A percentile compares a stretch with the other conserved stretches of the same genome.
Evolutionary conservation across 352 stramenopile genomes (phyloP).

Genomic region (Phytopythium aichiense): DNA sequence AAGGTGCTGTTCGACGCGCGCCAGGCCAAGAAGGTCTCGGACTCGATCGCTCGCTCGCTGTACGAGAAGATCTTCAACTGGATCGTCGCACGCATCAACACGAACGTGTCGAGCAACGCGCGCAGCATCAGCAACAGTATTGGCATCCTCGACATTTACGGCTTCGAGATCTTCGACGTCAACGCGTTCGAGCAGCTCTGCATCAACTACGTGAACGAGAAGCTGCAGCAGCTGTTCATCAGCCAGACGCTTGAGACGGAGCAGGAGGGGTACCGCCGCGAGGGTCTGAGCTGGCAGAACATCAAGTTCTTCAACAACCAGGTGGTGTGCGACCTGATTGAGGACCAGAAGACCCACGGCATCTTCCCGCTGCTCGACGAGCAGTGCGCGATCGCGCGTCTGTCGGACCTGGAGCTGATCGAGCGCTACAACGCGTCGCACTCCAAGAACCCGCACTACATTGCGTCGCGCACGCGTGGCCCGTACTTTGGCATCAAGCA

Average conservation of each 20-base stretch:
- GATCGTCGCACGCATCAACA: conserved; percentile 86
- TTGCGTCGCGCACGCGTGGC: conserved; percentile 61
- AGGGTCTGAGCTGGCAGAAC: conserved; percentile 71
- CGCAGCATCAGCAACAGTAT: conserved; percentile 72
- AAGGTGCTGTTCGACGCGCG: conserved; percentile 70
- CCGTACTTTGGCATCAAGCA: conserved; percentile 79
- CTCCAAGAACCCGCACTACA: conserved; percentile 67
- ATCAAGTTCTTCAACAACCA: conserved; percentile 88
- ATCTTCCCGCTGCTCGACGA: conserved; percentile 84
- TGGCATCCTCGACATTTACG: conserved; percentile 89
- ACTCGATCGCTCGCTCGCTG: conserved; percentile 82
- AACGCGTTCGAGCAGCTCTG: conserved; percentile 91
- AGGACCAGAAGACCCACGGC: conserved; percentile 75
- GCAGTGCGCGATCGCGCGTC: conserved; percentile 65
- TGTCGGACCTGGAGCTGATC: conserved; percentile 74
- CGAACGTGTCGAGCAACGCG: conserved; percentile 65
- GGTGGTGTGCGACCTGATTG: conserved; percentile 85
- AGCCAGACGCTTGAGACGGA: conserved; percentile 76
- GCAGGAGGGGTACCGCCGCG: conserved; percentile 74
- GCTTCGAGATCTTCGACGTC: conserved; percentile 88
- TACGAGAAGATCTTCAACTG: conserved; percentile 91
- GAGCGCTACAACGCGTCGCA: conserved; percentile 74
- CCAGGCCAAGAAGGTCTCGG: conserved; percentile 77
- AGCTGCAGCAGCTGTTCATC: conserved; percentile 87
- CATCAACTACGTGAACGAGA: conserved; percentile 91